phyloP scores from a whole-genome alignment of 2,329 filamentous ascomycete species.

The Cladobotryum mycophilum region DNA sequence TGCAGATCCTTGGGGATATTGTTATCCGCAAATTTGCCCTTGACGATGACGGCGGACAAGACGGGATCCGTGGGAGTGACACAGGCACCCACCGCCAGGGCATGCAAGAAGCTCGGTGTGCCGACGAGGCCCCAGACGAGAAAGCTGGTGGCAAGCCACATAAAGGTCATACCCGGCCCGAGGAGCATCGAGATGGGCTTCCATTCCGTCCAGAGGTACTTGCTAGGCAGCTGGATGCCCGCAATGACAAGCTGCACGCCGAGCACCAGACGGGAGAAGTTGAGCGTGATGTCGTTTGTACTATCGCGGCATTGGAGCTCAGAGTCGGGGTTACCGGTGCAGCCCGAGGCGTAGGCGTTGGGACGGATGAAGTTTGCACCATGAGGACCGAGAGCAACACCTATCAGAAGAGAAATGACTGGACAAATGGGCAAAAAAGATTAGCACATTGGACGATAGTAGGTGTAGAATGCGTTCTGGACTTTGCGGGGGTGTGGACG shows the following conservation, averaged over 20 bases:
- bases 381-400: conserved; percentile 71
- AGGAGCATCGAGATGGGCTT: conserved; percentile 67
- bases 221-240: conserved; percentile 78
- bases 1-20: conserved; percentile 79
- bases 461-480: neutral
- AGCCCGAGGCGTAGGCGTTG: conserved; percentile 59
- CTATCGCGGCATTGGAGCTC: conserved; percentile 37
- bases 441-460: neutral
- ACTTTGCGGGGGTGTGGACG: neutral
- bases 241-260: conserved; percentile 87
- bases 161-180: conserved; percentile 75
- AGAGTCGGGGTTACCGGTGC: conserved; percentile 12
- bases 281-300: conserved; percentile 68
- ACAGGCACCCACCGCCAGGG: conserved; percentile 74
- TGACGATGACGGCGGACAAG: conserved; percentile 82
- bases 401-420: conserved; percentile 81
- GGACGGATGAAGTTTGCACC: conserved; percentile 71
- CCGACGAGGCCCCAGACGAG: conserved; percentile 73
- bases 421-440: neutral
- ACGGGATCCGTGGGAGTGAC: conserved; percentile 91
- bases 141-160: conserved; percentile 81
- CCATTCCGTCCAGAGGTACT: conserved; percentile 75
- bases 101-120: conserved; percentile 65
- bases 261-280: conserved; percentile 80
- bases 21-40: conserved; percentile 87